Conservation (phyloP, 768 basidiomycete species). For the Lyophyllum decastes region DNA sequence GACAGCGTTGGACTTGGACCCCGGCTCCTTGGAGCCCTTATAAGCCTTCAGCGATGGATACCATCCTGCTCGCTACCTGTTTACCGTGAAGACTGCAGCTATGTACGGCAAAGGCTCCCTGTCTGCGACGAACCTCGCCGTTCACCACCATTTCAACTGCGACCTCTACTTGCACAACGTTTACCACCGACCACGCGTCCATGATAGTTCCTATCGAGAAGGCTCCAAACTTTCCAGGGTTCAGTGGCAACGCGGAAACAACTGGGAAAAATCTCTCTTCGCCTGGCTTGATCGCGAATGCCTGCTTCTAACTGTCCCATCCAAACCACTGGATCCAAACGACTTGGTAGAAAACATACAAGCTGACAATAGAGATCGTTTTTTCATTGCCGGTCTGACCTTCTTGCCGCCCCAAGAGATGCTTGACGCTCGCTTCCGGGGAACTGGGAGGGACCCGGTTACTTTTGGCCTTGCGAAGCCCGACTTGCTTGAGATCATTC, state of each 20-base stretch:
- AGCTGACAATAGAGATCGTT: conserved; percentile 43
- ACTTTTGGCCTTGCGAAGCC: conserved; percentile 49
- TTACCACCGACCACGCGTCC: conserved; percentile 26
- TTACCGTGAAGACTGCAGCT: conserved; percentile 31
- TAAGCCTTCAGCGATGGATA: conserved; percentile 18
- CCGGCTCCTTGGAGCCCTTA: neutral
- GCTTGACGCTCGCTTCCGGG: conserved; percentile 33
- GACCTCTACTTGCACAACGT: conserved; percentile 46
- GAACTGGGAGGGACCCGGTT: conserved; percentile 32
- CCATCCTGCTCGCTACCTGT: conserved; percentile 43
- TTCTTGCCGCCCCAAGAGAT: conserved; percentile 42
- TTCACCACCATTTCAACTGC: conserved; percentile 46
- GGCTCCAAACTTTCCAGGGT: conserved; percentile 20
- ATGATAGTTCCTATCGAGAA: neutral
- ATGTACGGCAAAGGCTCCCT: conserved; percentile 34
- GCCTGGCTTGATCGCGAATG: conserved; percentile 40
- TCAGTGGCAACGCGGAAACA: conserved; percentile 42
- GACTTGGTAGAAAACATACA: conserved; percentile 42
- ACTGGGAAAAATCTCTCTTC: conserved; percentile 47
- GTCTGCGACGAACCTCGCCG: conserved; percentile 50
- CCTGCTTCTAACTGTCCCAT: conserved; percentile 42
- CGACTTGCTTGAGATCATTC: conserved; percentile 47
- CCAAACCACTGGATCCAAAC: conserved; percentile 32
- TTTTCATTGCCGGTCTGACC: conserved; percentile 44
- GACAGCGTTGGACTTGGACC: neutral